Base-by-base conservation (phyloP, 805 yeast species). In the Torulaspora delbrueckii region DNA sequence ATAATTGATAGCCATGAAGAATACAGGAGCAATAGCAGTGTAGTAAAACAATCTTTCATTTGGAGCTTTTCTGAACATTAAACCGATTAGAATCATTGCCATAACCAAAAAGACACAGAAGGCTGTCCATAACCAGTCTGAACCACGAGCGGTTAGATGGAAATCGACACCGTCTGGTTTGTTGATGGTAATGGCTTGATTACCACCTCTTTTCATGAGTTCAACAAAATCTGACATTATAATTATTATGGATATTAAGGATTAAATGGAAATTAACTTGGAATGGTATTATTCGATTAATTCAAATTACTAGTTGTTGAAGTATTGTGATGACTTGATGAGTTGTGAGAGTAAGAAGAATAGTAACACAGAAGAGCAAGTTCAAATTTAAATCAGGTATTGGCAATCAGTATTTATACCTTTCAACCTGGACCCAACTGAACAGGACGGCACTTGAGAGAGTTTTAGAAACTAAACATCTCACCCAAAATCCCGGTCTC, bases 111-210 rank as follows among this genome's bases (percentile, higher is more conserved):
- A 75, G 14, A 78, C 50, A 32, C 74, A 60, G 59, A 81, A 80
- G 14, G 70, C 82, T 3, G 86, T 72, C 83, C 84, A 82, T 53
- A 77, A 72, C 86, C 85, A 81, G 62, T 77, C 79, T 6, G 85
- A 79, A 63, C 86, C 86, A 59, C 79, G 78, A 8, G 56, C 46
- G 8, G 84, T 80, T 28, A 82, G 47, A 46, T 75, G 76, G 60
- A 81, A 75, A 52, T 78, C 84, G 31, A 72, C 66, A 32, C 61
- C 64, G 5, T 67, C 52, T 48, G 74, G 66, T 9, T 76, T 74
- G 56, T 79, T 79, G 43, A 74, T 53, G 4, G 53, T 48, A 14
- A 76, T 56, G 31, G 76, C 79, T 39, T 72, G 56, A 51, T 74
- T 74, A 42, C 65, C 65, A 43, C 59, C 62, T 51, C 65, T 55